phyloP scores from a whole-genome alignment of 2,329 filamentous ascomycete species.

The Paecilomyces variotii region DNA sequence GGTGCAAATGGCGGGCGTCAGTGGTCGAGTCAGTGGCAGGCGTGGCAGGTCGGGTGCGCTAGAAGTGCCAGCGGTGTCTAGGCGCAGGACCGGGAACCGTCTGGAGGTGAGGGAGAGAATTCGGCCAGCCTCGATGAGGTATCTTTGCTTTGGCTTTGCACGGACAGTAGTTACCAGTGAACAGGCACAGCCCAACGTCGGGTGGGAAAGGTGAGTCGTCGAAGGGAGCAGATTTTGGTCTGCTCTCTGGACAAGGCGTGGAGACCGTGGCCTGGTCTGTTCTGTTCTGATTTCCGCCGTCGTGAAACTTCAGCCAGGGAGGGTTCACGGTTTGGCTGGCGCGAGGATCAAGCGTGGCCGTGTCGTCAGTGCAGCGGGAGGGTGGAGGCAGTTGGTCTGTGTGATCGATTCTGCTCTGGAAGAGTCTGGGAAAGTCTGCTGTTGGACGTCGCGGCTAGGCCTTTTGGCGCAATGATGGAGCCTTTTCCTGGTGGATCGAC shows the following conservation, averaged over 20 bases:
- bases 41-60: not conserved
- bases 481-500: not conserved
- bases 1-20: not conserved
- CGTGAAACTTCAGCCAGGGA: not conserved
- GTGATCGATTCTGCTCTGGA: not conserved
- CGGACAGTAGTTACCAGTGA: not conserved
- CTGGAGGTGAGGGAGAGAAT: not conserved
- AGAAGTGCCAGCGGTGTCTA: slow-evolving; percentile 2
- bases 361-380: not conserved
- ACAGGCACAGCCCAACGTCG: not conserved
- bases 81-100: not conserved
- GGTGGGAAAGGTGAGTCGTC: not conserved
- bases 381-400: not conserved
- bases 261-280: not conserved
- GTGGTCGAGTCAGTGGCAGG: not conserved
- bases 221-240: not conserved
- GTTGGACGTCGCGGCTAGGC: not conserved
- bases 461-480: not conserved
- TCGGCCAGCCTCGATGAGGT: not conserved
- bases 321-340: not conserved
- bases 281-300: not conserved
- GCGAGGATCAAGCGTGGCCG: not conserved
- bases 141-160: not conserved
- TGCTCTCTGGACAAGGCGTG: not conserved
- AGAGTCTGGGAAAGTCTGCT: not conserved